These are phyloP conservation scores for Coccinonectria pachysandricola DNA, from an alignment of 2,329 filamentous ascomycete species.

Conservation along the genomic window DNA sequence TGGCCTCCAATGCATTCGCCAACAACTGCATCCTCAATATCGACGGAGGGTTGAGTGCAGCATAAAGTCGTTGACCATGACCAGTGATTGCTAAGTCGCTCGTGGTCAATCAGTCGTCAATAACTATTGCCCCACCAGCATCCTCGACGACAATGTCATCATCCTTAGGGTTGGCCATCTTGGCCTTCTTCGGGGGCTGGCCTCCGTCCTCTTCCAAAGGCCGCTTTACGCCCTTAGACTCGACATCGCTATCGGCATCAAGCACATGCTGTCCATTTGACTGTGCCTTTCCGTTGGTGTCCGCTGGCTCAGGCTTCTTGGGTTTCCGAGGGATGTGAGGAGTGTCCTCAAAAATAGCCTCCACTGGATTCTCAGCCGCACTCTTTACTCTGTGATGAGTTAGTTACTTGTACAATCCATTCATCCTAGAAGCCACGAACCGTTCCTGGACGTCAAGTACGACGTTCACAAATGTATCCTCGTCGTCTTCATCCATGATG, in stretches of 20 bases:
- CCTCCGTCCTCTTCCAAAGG: conserved; percentile 31
- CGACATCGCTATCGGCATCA: conserved; percentile 23
- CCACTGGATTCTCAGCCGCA: conserved; percentile 44
- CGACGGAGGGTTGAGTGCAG: conserved; percentile 71
- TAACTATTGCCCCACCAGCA: conserved; percentile 53
- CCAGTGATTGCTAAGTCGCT: conserved; percentile 3
- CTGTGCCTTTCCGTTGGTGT: conserved; percentile 29
- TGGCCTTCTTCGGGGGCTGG: conserved; percentile 39
- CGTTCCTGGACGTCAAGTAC: conserved; percentile 58
- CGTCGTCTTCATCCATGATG: conserved; percentile 72
- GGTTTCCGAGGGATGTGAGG: conserved; percentile 43
- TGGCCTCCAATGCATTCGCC: conserved; percentile 68
- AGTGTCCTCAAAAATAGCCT: conserved; percentile 32
- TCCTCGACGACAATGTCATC: conserved; percentile 42
- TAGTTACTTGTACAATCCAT: conserved; percentile 11
- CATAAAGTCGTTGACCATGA: conserved; percentile 26
- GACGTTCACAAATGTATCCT: conserved; percentile 67
- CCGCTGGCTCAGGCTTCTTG: conserved; percentile 28
- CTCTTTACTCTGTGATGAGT: conserved; percentile 29
- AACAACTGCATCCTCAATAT: conserved; percentile 82
- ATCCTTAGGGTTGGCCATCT: conserved; percentile 25
- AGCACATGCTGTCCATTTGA: conserved; percentile 31
- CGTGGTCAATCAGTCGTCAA: conserved; percentile 41
- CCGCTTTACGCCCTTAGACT: conserved; percentile 35
- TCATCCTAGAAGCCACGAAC: conserved; percentile 29